phyloP scores from a whole-genome alignment of 805 yeast genomes.

The Kuraishia capsulata region DNA sequence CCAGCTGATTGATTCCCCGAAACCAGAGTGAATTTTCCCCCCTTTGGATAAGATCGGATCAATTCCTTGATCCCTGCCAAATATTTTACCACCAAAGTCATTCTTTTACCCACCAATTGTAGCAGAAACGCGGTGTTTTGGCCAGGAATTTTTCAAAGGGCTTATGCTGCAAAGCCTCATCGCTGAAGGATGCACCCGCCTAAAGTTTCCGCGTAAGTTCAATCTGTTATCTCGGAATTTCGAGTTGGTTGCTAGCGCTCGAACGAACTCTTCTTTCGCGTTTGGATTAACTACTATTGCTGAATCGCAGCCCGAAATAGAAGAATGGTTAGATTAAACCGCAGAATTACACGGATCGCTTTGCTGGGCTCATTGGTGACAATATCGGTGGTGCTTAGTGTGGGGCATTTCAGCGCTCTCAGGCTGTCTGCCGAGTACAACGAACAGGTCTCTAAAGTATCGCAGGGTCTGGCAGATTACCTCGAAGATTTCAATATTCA shows the following conservation, averaged over 20 bases:
- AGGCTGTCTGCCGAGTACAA: background rate
- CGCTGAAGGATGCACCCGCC: too few relatives aligned
- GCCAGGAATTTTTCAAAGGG: too few relatives aligned
- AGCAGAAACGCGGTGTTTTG: too few relatives aligned
- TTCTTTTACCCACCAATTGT: too few relatives aligned
- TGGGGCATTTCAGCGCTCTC: slow-evolving; percentile 1
- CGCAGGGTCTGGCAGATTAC: background rate
- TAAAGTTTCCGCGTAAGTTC: too few relatives aligned
- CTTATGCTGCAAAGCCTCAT: too few relatives aligned
- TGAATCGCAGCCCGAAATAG: too few relatives aligned
- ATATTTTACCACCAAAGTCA: slow-evolving; percentile 3
- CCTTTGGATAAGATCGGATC: slow-evolving; percentile 3
- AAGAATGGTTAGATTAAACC: too few relatives aligned
- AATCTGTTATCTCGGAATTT: too few relatives aligned
- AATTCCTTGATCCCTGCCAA: slow-evolving; percentile 6
- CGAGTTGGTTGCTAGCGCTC: too few relatives aligned
- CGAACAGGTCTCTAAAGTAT: background rate
- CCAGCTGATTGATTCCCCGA: slow-evolving; percentile 81
- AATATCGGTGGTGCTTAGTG: slow-evolving; percentile 2
- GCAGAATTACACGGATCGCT: background rate
- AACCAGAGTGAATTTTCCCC: slow-evolving; percentile 27
- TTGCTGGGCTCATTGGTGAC: slow-evolving; percentile 5
- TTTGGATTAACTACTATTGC: too few relatives aligned
- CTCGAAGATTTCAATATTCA: background rate
- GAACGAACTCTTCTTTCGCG: too few relatives aligned